phyloP scores from a whole-genome alignment of 768 basidiomycete species.

The Dioszegia aurantiaca region DNA sequence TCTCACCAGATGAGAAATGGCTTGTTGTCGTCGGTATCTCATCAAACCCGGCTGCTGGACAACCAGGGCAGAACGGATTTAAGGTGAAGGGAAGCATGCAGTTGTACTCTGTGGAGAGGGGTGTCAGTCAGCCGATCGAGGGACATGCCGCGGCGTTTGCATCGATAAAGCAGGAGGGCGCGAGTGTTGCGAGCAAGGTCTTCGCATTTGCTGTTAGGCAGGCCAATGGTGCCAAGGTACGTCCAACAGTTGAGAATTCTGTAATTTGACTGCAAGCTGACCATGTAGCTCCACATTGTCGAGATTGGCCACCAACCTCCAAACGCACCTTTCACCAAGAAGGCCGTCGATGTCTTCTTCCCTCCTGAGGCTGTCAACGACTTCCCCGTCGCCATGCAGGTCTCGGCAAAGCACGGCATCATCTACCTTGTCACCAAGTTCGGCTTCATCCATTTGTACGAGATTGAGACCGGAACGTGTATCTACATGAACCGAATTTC shows the following conservation, averaged over 20 bases:
- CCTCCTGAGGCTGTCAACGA: slow-evolving; percentile 96
- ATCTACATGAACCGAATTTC: slow-evolving; percentile 99
- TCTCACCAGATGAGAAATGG: slow-evolving; percentile 93
- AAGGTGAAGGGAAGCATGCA: slow-evolving; percentile 99
- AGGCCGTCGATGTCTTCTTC: slow-evolving; percentile 98
- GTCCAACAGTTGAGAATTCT: slow-evolving; percentile 29
- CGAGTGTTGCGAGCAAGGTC: slow-evolving; percentile 77
- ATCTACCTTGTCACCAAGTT: slow-evolving; percentile 97
- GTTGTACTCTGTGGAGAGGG: slow-evolving; percentile 85
- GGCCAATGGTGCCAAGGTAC: slow-evolving; percentile 94
- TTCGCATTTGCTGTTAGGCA: slow-evolving; percentile 95
- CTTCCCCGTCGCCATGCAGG: slow-evolving; percentile 99
- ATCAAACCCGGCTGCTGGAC: slow-evolving; percentile 64
- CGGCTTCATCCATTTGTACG: slow-evolving; percentile 98
- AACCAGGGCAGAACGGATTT: slow-evolving; percentile 67
- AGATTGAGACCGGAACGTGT: slow-evolving; percentile 93
- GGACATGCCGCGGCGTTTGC: slow-evolving; percentile 97
- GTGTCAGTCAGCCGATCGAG: slow-evolving; percentile 95
- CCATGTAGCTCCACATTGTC: slow-evolving; percentile 82
- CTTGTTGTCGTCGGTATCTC: slow-evolving; percentile 93
- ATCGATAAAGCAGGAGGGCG: slow-evolving; percentile 83
- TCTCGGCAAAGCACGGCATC: slow-evolving; percentile 94
- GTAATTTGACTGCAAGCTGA: slow-evolving; percentile 14
- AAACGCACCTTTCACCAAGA: slow-evolving; percentile 91
- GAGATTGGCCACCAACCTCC: slow-evolving; percentile 95